Base-by-base conservation (phyloP, 1,139 yeast species). In the Blastobotrys serpentis region DNA sequence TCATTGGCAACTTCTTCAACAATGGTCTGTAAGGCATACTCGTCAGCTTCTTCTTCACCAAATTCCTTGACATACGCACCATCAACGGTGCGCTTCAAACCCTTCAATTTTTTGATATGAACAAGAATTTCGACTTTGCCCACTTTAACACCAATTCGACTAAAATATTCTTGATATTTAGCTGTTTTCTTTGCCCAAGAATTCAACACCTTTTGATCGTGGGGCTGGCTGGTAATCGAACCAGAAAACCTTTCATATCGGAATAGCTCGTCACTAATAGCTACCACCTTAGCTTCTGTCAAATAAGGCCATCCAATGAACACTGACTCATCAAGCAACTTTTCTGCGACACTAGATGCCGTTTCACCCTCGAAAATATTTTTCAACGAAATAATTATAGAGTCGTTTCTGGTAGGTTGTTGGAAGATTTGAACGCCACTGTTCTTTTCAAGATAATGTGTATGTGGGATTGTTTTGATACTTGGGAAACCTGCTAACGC, bases 401-500 rank as follows among this genome's bases (percentile, higher is more conserved):
- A 86, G 58, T 86, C 92, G 10, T 90, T 84, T 62, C 83, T 78
- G 2, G 95, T 81, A 2, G 95, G 94, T 60, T 80, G 86, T 61
- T 89, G 90, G 71, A 92, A 92, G 1, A 94, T 85, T 53, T 77
- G 73, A 13, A 90, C 84, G 52, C 84, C 86, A 29, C 32, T 29
- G 52, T 81, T 83, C 50, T 73, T 70, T 47, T 75, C 78, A 54
- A 86, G 68, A 43, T 71, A 69, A 56, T 75, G 68, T 0, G 74
- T 68, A 61, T 82, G 84, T 3, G 90, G 84, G 43, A 92, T 68
- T 0, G 94, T 79, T 44, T 78, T 69, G 60, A 92, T 73, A 13
- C 92, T 75, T 48, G 98, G 98, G 76, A 94, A 92, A 1, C 98
- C 97, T 13, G 96, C 95, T 50, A 86, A 71, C 46, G 86, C 72